These are phyloP conservation scores for Talaromyces piceae DNA, from an alignment of 2,329 filamentous ascomycete genomes.

Conservation along the genomic window DNA sequence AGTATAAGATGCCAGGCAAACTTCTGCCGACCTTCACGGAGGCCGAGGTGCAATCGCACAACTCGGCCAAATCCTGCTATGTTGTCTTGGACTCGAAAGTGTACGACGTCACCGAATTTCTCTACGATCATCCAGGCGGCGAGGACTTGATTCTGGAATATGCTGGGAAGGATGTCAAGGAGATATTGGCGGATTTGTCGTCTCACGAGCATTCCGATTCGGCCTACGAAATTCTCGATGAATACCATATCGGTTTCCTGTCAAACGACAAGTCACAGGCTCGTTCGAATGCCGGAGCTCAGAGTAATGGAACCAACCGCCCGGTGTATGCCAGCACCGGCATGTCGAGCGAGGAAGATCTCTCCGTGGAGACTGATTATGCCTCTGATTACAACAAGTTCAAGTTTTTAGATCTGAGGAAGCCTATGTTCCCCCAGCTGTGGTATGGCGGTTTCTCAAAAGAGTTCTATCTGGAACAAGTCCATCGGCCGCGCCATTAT, in stretches of 20 bases:
- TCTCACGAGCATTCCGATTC: slow-evolving; percentile 85
- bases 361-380: slow-evolving; percentile 77
- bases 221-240: slow-evolving; percentile 92
- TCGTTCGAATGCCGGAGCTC: slow-evolving; percentile 34
- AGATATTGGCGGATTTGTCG: slow-evolving; percentile 71
- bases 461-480: slow-evolving; percentile 93
- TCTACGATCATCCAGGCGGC: slow-evolving; percentile 86
- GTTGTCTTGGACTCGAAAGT: slow-evolving; percentile 85
- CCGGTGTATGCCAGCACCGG: slow-evolving; percentile 57
- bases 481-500: slow-evolving; percentile 93
- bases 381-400: slow-evolving; percentile 72
- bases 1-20: slow-evolving; percentile 61
- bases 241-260: slow-evolving; percentile 76
- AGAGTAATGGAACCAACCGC: slow-evolving; percentile 40
- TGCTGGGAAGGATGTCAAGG: slow-evolving; percentile 75
- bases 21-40: slow-evolving; percentile 76
- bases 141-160: slow-evolving; percentile 82
- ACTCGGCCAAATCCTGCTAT: slow-evolving; percentile 76
- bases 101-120: slow-evolving; percentile 88
- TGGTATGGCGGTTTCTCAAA: slow-evolving; percentile 85
- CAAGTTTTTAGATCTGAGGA: slow-evolving; percentile 87
- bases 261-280: slow-evolving; percentile 23
- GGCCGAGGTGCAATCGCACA: slow-evolving; percentile 75
- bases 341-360: slow-evolving; percentile 80
- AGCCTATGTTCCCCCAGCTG: slow-evolving; percentile 78